These are phyloP conservation scores for Myriosclerotinia scirpicola DNA, from an alignment of 2,329 filamentous ascomycete genomes.

Conservation along the genomic window DNA sequence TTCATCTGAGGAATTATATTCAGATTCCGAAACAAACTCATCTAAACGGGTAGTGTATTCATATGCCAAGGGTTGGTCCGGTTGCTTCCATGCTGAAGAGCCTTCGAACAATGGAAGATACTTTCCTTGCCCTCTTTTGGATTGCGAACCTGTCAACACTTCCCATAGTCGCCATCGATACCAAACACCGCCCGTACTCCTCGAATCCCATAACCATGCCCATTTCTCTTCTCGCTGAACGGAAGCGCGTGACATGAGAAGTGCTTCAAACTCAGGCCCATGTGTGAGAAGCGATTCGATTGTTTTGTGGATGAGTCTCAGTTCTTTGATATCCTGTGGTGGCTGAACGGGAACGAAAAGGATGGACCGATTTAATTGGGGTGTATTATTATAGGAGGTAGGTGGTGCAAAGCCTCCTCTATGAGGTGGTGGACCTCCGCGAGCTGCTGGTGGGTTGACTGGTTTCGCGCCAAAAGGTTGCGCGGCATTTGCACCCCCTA, in stretches of 20 bases:
- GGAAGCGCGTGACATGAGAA: slow-evolving; percentile 82
- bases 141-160: slow-evolving; percentile 66
- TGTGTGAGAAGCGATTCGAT: slow-evolving; percentile 77
- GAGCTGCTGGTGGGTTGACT: slow-evolving; percentile 49
- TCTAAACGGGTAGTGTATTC: slow-evolving; percentile 76
- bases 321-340: slow-evolving; percentile 73
- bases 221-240: slow-evolving; percentile 87
- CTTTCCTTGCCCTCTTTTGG: slow-evolving; percentile 49
- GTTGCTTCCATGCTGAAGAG: slow-evolving; percentile 73
- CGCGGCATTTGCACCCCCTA: slow-evolving; percentile 45
- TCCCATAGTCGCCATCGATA: slow-evolving; percentile 94
- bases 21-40: slow-evolving; percentile 78
- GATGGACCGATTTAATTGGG: slow-evolving; percentile 46
- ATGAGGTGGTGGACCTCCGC: slow-evolving; percentile 50
- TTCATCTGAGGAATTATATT: slow-evolving; percentile 85
- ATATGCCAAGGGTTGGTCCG: slow-evolving; percentile 71
- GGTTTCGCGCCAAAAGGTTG: slow-evolving; percentile 78
- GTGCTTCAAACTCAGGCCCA: slow-evolving; percentile 84
- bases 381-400: slow-evolving; percentile 59
- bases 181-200: slow-evolving; percentile 77
- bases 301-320: slow-evolving; percentile 84
- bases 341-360: slow-evolving; percentile 71
- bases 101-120: slow-evolving; percentile 72
- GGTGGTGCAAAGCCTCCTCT: slow-evolving; percentile 74
- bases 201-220: slow-evolving; percentile 90